A percentile compares a stretch with the other conserved stretches of the same genome.
These are phyloP conservation scores for Sonneratia caseolaris DNA, from an alignment of 345 rosid genomes.

Conservation along the genomic window DNA sequence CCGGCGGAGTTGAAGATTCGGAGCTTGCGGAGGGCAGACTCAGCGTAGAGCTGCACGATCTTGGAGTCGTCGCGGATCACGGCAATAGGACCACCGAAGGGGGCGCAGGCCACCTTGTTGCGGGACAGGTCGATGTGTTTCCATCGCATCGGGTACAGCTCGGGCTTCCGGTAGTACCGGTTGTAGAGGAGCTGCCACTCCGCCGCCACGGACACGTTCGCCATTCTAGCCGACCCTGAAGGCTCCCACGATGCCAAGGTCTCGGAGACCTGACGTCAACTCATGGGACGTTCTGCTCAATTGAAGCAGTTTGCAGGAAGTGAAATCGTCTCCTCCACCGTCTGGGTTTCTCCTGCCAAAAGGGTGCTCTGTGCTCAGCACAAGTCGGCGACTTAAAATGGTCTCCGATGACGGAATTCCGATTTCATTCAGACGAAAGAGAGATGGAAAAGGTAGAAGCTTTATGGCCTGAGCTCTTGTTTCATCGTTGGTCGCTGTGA, in stretches of 20 bases:
- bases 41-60: constrained; percentile 93
- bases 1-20: constrained; percentile 95
- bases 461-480: too few species aligned
- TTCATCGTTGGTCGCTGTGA: too few species aligned
- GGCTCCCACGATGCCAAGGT: neutral
- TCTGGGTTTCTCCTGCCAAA: neutral
- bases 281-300: neutral
- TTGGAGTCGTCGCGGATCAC: constrained; percentile 95
- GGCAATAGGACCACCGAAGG: constrained; percentile 89
- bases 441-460: too few species aligned
- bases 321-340: neutral
- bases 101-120: constrained; percentile 89
- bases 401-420: too few species aligned
- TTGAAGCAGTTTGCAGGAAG: neutral
- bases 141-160: constrained; percentile 83
- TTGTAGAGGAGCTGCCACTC: constrained; percentile 93
- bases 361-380: too few species aligned
- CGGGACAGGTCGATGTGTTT: constrained; percentile 75
- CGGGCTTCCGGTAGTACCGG: constrained; percentile 82
- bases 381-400: too few species aligned
- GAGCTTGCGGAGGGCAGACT: constrained; percentile 92
- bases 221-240: constrained; percentile 27
- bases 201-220: constrained; percentile 88
- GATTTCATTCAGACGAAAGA: too few species aligned
- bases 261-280: neutral